A percentile compares a stretch with the other conserved stretches of the same genome.
Conservation (phyloP, 495 filamentous ascomycete genomes). For the Aspergillus egyptiacus region DNA sequence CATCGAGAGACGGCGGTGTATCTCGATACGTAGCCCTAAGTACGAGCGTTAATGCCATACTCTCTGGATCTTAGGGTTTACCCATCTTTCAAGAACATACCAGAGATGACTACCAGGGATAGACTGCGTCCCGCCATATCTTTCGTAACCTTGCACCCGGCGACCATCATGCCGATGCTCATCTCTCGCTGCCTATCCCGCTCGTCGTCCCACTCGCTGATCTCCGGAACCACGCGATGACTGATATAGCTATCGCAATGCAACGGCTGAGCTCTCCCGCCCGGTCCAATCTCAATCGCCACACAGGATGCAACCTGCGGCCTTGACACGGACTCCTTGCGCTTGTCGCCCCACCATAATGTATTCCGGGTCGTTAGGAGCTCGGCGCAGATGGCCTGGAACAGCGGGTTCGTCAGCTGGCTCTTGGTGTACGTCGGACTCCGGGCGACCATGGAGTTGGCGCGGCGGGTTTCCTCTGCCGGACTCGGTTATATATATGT, state of each 20-base stretch:
- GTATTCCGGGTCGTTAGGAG: conserved; percentile 22
- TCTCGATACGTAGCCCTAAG: neutral
- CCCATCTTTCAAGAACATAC: conserved; percentile 7
- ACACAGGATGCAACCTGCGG: conserved; percentile 26
- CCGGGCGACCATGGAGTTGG: conserved; percentile 16
- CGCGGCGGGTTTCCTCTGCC: conserved; percentile 3
- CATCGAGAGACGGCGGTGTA: neutral
- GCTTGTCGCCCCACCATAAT: conserved; percentile 21
- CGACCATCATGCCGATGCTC: conserved; percentile 29
- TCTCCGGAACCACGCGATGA: conserved; percentile 14
- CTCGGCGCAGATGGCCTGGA: conserved; percentile 17
- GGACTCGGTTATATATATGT: no score
- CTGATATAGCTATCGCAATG: conserved; percentile 31
- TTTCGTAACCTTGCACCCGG: conserved; percentile 25
- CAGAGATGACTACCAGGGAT: conserved; percentile 41
- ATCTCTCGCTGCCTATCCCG: conserved; percentile 23
- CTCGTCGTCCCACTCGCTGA: conserved; percentile 9
- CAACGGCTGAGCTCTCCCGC: conserved; percentile 26
- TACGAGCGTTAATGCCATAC: neutral
- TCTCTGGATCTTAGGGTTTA: neutral
- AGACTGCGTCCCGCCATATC: conserved; percentile 39
- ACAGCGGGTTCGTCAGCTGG: conserved; percentile 24
- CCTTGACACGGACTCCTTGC: conserved; percentile 17
- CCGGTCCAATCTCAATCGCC: conserved; percentile 27
- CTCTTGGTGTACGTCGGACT: conserved; percentile 22